Percentiles rank a stretch among this genome's conserved stretches.
Evolutionary conservation across 257 asterid genomes (phyloP).

Genomic region (Cinchona pubescens): DNA sequence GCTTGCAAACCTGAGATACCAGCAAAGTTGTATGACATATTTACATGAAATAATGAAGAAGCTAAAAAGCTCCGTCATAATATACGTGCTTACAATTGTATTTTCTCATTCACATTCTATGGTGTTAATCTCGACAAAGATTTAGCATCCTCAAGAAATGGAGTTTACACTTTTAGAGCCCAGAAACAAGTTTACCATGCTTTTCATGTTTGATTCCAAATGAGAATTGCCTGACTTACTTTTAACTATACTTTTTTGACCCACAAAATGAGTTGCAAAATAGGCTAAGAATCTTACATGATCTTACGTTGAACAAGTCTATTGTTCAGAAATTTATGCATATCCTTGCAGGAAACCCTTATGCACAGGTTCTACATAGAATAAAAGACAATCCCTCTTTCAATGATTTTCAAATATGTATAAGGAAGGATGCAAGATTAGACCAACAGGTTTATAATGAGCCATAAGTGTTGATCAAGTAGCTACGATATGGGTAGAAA

Average conservation of each 20-base stretch:
- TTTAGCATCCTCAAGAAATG: background rate
- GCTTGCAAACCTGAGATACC: background rate
- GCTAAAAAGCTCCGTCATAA: background rate
- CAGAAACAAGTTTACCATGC: background rate
- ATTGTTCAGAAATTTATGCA: background rate
- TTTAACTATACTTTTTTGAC: background rate
- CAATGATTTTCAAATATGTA: too few relatives aligned
- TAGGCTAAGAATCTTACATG: background rate
- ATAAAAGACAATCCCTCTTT: too few relatives aligned
- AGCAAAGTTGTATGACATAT: background rate
- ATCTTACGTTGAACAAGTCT: background rate
- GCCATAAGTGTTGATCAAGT: background rate
- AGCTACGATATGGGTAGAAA: conserved; percentile 1
- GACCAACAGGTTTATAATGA: too few relatives aligned
- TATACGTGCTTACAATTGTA: background rate
- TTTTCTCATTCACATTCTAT: background rate
- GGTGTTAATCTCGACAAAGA: background rate
- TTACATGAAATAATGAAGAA: too few relatives aligned
- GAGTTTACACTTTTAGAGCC: background rate
- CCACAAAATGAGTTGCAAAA: background rate
- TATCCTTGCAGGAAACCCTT: background rate
- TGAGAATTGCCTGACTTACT: background rate
- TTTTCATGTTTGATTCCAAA: background rate
- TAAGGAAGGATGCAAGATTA: too few relatives aligned
- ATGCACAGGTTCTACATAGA: background rate